Evolutionary conservation across 1,139 yeast species (phyloP).

Genomic region (Zhuliangozyma parablackwelliae): DNA sequence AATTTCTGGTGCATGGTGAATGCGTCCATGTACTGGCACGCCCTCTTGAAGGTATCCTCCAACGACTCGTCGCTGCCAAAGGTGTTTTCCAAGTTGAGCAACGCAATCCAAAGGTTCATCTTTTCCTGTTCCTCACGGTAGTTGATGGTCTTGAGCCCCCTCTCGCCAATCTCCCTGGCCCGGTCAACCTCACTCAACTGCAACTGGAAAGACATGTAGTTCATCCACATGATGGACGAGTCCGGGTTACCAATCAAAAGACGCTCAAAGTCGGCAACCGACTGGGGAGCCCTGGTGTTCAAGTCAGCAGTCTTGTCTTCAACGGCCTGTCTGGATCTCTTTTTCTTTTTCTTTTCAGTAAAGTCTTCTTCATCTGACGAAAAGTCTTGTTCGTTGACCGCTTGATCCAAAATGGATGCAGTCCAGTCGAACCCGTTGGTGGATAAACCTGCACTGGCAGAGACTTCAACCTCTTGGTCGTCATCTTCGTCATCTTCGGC

Average conservation of each 20-base stretch:
- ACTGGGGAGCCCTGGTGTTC: slow-evolving; percentile 83
- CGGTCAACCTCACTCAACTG: slow-evolving; percentile 90
- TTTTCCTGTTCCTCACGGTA: slow-evolving; percentile 93
- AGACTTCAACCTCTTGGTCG: slow-evolving; percentile 14
- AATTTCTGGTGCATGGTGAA: slow-evolving; percentile 74
- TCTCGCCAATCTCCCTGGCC: slow-evolving; percentile 88
- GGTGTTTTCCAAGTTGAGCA: slow-evolving; percentile 87
- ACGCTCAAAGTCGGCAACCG: slow-evolving; percentile 87
- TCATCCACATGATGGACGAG: slow-evolving; percentile 94
- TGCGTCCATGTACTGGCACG: slow-evolving; percentile 91
- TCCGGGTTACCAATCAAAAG: slow-evolving; percentile 87
- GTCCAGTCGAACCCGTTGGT: slow-evolving; percentile 93
- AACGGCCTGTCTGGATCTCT: slow-evolving; percentile 38
- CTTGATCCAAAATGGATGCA: slow-evolving; percentile 80
- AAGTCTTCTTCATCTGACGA: slow-evolving; percentile 57
- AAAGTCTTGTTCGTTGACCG: slow-evolving; percentile 47
- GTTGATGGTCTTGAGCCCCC: slow-evolving; percentile 86
- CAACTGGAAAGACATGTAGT: slow-evolving; percentile 95
- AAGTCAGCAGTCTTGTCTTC: slow-evolving; percentile 86
- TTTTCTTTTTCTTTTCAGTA: slow-evolving; percentile 42
- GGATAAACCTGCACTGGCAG: slow-evolving; percentile 53
- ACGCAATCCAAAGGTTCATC: slow-evolving; percentile 92
- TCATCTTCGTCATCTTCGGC: slow-evolving; percentile 19
- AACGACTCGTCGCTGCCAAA: slow-evolving; percentile 84
- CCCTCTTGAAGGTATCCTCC: slow-evolving; percentile 73